A percentile compares a stretch with the other conserved stretches of the same genome.
phyloP scores from a whole-genome alignment of 495 filamentous ascomycete species.

The Pseudomonodictys pantanalensis region DNA sequence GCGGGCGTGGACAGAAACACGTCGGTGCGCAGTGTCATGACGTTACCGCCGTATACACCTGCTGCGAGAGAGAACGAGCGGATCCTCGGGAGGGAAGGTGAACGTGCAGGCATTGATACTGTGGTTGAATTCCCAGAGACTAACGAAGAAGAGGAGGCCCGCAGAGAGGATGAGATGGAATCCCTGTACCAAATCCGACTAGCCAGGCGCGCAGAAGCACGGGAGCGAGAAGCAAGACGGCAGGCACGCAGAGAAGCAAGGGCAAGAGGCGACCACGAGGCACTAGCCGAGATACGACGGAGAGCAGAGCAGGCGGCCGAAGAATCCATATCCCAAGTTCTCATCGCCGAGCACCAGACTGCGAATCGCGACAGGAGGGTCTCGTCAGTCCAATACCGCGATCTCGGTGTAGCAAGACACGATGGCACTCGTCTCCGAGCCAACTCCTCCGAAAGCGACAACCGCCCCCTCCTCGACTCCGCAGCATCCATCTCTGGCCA shows the following conservation, averaged over 20 bases:
- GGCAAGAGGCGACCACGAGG: slow-evolving; percentile 60
- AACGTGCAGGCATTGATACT: slow-evolving; percentile 81
- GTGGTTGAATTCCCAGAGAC: slow-evolving; percentile 83
- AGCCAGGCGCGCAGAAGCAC: slow-evolving; percentile 69
- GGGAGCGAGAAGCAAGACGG: slow-evolving; percentile 72
- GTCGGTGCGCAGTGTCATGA: slow-evolving; percentile 87
- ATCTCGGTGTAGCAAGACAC: slow-evolving; percentile 79
- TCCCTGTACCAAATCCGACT: slow-evolving; percentile 84
- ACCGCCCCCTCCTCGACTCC: slow-evolving; percentile 68
- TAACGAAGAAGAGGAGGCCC: slow-evolving; percentile 66
- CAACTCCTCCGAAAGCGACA: slow-evolving; percentile 72
- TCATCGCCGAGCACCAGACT: slow-evolving; percentile 66
- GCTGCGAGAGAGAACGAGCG: slow-evolving; percentile 72
- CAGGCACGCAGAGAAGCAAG: slow-evolving; percentile 65
- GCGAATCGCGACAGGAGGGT: slow-evolving; percentile 68
- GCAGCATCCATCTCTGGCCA: slow-evolving; percentile 57
- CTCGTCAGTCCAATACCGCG: slow-evolving; percentile 80
- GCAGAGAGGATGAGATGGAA: slow-evolving; percentile 92
- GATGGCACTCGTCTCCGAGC: slow-evolving; percentile 85
- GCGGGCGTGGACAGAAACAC: slow-evolving; percentile 74
- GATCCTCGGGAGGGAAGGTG: slow-evolving; percentile 86
- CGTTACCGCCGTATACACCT: slow-evolving; percentile 74
- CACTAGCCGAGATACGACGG: slow-evolving; percentile 51
- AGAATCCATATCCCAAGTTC: slow-evolving; percentile 16
- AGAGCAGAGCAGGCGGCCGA: slow-evolving; percentile 28